A percentile compares a stretch with the other conserved stretches of the same genome.
These are phyloP conservation scores for Mallotus repandus DNA, from an alignment of 441 rosid species.

Conservation along the genomic window DNA sequence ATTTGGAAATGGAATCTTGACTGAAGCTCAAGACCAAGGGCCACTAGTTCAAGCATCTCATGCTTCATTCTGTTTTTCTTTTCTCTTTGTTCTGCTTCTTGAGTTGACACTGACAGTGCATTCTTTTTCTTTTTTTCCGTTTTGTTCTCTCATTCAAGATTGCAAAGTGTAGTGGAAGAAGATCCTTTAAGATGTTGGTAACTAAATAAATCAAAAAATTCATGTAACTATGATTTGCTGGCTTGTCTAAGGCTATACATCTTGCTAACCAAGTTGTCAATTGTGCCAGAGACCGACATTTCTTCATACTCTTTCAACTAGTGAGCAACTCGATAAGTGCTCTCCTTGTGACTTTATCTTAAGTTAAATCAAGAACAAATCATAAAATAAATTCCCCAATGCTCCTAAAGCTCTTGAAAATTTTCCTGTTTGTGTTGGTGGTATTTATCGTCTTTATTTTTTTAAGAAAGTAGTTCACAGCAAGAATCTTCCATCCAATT, in stretches of 20 bases:
- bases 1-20: slow-evolving; percentile 36
- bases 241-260: too few relatives aligned
- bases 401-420: slow-evolving; percentile 17
- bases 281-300: too few relatives aligned
- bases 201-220: background rate
- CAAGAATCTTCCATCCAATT: slow-evolving; percentile 4
- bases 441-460: background rate
- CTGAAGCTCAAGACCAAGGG: slow-evolving; percentile 19
- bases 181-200: slow-evolving; percentile 14
- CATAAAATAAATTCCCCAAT: background rate
- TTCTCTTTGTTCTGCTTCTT: slow-evolving; percentile 10
- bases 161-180: background rate
- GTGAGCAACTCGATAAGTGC: background rate
- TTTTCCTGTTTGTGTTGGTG: slow-evolving; percentile 2
- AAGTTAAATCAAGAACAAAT: background rate
- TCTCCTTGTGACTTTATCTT: background rate
- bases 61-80: slow-evolving; percentile 28
- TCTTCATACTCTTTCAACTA: too few relatives aligned
- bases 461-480: background rate
- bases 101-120: slow-evolving; percentile 17
- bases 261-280: background rate
- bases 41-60: slow-evolving; percentile 47
- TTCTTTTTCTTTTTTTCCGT: background rate
- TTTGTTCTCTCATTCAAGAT: slow-evolving; percentile 9
- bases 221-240: background rate